Conservation (phyloP, 768 basidiomycete species). For the Trametes sanguinea region DNA sequence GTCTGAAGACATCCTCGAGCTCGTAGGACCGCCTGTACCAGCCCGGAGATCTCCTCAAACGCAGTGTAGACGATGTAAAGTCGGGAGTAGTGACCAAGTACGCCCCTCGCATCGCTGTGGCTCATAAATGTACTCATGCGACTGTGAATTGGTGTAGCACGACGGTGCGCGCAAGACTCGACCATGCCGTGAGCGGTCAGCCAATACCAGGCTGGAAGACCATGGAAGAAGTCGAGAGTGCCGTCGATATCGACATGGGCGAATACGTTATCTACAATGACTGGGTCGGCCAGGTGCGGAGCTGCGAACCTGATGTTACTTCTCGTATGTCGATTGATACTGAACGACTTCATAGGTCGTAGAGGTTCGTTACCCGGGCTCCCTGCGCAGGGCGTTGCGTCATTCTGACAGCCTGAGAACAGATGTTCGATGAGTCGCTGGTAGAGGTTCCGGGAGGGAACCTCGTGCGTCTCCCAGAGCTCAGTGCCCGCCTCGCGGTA, state of each 20-base stretch:
- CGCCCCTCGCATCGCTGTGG: constrained; percentile 1
- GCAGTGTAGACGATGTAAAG: constrained; percentile 67
- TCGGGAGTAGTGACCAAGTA: constrained; percentile 70
- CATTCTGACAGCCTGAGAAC: constrained; percentile 13
- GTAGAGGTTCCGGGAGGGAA: constrained; percentile 65
- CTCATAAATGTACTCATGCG: background rate
- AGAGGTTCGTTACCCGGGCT: constrained; percentile 53
- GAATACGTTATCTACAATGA: constrained; percentile 82
- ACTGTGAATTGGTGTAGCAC: constrained; percentile 33
- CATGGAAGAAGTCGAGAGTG: constrained; percentile 55
- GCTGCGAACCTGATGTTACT: constrained; percentile 13
- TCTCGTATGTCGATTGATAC: constrained; percentile 8
- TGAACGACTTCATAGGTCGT: constrained; percentile 53
- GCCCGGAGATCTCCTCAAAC: constrained; percentile 82
- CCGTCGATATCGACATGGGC: constrained; percentile 66
- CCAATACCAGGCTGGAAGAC: constrained; percentile 64
- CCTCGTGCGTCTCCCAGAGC: constrained; percentile 73
- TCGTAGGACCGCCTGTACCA: constrained; percentile 81
- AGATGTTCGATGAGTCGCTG: constrained; percentile 82
- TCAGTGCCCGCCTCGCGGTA: constrained; percentile 72
- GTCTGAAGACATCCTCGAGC: constrained; percentile 62
- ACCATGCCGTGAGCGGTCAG: constrained; percentile 71
- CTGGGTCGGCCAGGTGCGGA: constrained; percentile 84
- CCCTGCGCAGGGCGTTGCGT: background rate
- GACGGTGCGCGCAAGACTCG: constrained; percentile 63